Conservation (phyloP, 2,329 filamentous ascomycete genomes). For the Talaromyces sp. region DNA sequence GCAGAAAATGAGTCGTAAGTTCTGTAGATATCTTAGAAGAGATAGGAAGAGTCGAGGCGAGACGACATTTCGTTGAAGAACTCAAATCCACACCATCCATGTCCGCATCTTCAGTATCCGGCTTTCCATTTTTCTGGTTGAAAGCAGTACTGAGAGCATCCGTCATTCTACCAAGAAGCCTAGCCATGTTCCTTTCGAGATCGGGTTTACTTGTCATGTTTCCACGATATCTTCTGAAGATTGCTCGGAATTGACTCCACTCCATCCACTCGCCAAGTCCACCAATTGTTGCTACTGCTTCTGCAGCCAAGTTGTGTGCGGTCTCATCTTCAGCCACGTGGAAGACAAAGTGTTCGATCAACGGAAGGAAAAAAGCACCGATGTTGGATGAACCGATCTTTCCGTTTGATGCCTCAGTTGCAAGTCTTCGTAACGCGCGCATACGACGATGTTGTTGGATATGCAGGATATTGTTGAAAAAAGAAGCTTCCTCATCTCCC, state of each 20-base stretch:
- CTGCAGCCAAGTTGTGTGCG: slow-evolving; percentile 76
- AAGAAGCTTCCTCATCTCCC: slow-evolving; percentile 73
- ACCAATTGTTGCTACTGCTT: slow-evolving; percentile 76
- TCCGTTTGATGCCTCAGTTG: slow-evolving; percentile 58
- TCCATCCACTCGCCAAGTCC: slow-evolving; percentile 69
- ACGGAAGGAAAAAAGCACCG: slow-evolving; percentile 78
- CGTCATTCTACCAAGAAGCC: slow-evolving; percentile 72
- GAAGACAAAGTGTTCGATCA: slow-evolving; percentile 92
- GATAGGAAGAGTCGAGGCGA: slow-evolving; percentile 62
- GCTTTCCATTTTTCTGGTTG: slow-evolving; percentile 12
- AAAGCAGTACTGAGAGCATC: slow-evolving; percentile 64
- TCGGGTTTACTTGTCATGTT: slow-evolving; percentile 77
- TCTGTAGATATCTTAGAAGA: slow-evolving; percentile 64
- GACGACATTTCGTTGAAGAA: slow-evolving; percentile 31
- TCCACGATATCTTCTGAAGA: slow-evolving; percentile 75
- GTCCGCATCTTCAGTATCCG: slow-evolving; percentile 1
- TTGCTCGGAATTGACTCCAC: slow-evolving; percentile 84
- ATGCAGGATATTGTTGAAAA: slow-evolving; percentile 89
- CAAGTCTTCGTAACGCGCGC: slow-evolving; percentile 72
- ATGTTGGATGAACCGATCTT: slow-evolving; percentile 71
- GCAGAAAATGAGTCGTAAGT: slow-evolving; percentile 68
- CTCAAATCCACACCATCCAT: slow-evolving; percentile 19
- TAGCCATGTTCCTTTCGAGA: slow-evolving; percentile 77
- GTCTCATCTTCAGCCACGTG: slow-evolving; percentile 63
- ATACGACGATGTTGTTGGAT: slow-evolving; percentile 82